Evolutionary conservation across 2,329 filamentous ascomycete species (phyloP).

Genomic region (Lecanicillium sp.): DNA sequence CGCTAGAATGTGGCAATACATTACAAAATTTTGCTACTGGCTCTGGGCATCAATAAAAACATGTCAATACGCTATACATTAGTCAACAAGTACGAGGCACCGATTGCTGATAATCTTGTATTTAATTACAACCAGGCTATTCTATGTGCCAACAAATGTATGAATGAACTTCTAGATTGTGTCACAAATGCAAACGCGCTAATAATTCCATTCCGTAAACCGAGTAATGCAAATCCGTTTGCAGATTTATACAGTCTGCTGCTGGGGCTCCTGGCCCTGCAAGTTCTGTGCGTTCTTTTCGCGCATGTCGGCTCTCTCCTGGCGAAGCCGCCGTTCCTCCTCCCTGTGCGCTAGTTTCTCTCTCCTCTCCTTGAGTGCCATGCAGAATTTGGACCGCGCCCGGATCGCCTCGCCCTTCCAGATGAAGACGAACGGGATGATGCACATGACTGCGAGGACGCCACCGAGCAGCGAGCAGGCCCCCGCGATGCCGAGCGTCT

Average conservation of each 20-base stretch:
- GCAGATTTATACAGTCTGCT: background rate
- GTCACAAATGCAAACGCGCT: no score
- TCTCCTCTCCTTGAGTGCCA: slow-evolving; percentile 48
- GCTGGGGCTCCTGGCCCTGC: background rate
- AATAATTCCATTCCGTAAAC: no score
- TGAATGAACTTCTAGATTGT: slow-evolving; percentile 1
- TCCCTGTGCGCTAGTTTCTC: slow-evolving; percentile 37
- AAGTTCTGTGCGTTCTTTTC: slow-evolving; percentile 16
- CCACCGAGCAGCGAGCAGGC: slow-evolving; percentile 49
- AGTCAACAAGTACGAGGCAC: background rate
- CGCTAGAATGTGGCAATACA: no score
- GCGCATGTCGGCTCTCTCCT: slow-evolving; percentile 20
- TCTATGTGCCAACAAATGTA: slow-evolving; percentile 8
- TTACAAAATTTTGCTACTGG: no score
- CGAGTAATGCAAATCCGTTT: no score
- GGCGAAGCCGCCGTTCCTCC: slow-evolving; percentile 29
- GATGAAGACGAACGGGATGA: slow-evolving; percentile 47
- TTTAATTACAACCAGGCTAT: background rate
- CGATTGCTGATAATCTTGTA: background rate
- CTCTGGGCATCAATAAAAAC: no score
- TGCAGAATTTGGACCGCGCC: slow-evolving; percentile 54
- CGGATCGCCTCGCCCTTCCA: slow-evolving; percentile 51
- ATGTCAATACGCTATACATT: no score
- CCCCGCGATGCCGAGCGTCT: slow-evolving; percentile 39
- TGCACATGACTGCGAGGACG: slow-evolving; percentile 43